Percentiles rank a stretch among this genome's conserved stretches.
These are phyloP conservation scores for Jatropha podagrica DNA, from an alignment of 441 rosid species.

Conservation along the genomic window DNA sequence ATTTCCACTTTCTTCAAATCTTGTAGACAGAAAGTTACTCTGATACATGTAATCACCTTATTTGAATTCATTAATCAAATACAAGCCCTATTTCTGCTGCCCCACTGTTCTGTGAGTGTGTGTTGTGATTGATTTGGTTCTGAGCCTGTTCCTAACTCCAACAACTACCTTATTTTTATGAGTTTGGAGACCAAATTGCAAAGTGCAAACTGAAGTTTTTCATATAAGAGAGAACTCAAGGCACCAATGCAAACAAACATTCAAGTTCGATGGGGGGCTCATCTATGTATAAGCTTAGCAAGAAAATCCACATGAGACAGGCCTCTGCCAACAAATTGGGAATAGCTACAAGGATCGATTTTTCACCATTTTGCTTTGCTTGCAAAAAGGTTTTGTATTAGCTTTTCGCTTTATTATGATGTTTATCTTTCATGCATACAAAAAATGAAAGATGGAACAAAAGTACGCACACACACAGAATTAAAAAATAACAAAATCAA, in stretches of 20 bases:
- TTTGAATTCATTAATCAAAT: no score
- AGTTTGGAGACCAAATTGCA: not conserved
- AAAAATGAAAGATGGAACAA: no score
- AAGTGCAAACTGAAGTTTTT: not conserved
- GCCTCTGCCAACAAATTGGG: not conserved
- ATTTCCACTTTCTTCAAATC: no score
- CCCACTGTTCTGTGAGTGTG: no score
- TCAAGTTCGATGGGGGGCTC: not conserved
- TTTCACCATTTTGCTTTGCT: not conserved
- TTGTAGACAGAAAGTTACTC: no score
- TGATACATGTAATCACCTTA: no score
- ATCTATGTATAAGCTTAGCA: not conserved
- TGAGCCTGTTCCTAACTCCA: no score
- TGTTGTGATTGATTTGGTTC: no score
- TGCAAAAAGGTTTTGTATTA: not conserved
- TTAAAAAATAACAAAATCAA: not conserved
- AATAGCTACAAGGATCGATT: not conserved
- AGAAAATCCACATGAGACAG: not conserved
- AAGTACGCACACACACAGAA: no score
- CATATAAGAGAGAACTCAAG: not conserved
- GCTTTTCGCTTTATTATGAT: not conserved
- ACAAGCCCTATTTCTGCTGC: no score
- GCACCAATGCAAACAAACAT: not conserved
- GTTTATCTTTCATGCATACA: not conserved
- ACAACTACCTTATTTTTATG: not conserved